Percentiles rank a stretch among this genome's conserved stretches.
Evolutionary conservation across 75 land plant genomes (phyloP).

Genomic region (Sequoia sempervirens): DNA sequence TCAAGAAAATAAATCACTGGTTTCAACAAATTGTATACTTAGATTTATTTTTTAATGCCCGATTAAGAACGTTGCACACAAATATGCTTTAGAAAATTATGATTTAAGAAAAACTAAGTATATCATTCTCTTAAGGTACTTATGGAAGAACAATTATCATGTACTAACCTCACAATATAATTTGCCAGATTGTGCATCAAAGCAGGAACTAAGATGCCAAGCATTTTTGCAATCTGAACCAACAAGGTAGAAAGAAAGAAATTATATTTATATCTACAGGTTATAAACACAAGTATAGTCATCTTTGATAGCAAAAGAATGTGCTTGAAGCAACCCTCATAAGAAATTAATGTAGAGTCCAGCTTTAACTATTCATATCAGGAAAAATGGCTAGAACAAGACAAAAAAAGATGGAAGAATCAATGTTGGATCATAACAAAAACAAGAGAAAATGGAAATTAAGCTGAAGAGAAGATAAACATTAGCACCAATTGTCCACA

Average conservation of each 20-base stretch:
- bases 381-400: not conserved
- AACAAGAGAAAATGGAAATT: not conserved
- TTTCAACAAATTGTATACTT: not conserved
- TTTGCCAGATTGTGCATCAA: constrained; percentile 58
- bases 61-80: not conserved
- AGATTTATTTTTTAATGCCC: not conserved
- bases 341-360: not conserved
- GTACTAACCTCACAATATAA: constrained; percentile 19
- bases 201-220: constrained; percentile 67
- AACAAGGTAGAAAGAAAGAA: not conserved
- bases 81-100: not conserved
- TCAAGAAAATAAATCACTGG: not conserved
- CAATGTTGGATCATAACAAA: not conserved
- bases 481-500: not conserved
- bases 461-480: not conserved
- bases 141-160: not conserved
- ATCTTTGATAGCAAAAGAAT: not conserved
- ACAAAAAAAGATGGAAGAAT: not conserved
- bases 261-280: not conserved
- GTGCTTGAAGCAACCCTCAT: not conserved
- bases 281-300: not conserved
- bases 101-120: not conserved
- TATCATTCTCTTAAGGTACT: not conserved
- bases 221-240: constrained; percentile 72
- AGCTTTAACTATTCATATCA: not conserved